Evolutionary conservation across 768 basidiomycete species (phyloP), one percentile per base, ranked within the genome.

Genomic region (Termitomyces sp.): DNA sequence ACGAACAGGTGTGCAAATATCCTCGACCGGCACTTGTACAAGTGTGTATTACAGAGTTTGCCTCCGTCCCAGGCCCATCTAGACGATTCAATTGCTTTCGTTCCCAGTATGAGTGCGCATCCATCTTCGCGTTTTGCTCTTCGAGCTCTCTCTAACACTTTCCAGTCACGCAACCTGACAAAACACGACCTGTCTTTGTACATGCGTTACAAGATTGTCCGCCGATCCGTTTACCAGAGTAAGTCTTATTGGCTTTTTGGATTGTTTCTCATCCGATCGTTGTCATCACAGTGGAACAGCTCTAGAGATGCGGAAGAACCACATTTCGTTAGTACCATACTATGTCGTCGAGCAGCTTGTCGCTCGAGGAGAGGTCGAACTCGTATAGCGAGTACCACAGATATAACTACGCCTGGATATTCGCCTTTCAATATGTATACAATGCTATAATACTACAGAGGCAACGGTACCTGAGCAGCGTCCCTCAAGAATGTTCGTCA

Each of bases 301-400:
- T 36, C 72, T 94, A 59, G 85, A 90, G 40, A 85, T 96, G 81
- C 79, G 84, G 55, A 90, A 89, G 67, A 92, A 89, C 9, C 88
- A 92, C 62, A 92, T 95, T 59, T 90, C 92, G 45, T 69, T 96
- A 18, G 81, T 90, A 18, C 89, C 88, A 22, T 97, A 91, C 72
- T 78, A 80, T 28, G 81, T 89, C 20, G 86, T 94, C 6, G 89
- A 94, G 66, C 82, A 90, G 39, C 81, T 93, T 13, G 78, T 94
- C 46, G 75, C 79, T 40, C 77, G 87, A 69, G 91, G 88, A 56
- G 86, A 89, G 69, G 88, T 88, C 6, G 90, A 92, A 71, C 79
- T 94, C 38, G 87, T 94, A 48, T 94, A 76, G 74, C 22, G 24
- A 39, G 18, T n/a, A 35, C 9, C 35, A n/a, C 18, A 32, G 40